Evolutionary conservation across 352 stramenopile genomes (phyloP).

Genomic region (Globisporangium cederbergense): DNA sequence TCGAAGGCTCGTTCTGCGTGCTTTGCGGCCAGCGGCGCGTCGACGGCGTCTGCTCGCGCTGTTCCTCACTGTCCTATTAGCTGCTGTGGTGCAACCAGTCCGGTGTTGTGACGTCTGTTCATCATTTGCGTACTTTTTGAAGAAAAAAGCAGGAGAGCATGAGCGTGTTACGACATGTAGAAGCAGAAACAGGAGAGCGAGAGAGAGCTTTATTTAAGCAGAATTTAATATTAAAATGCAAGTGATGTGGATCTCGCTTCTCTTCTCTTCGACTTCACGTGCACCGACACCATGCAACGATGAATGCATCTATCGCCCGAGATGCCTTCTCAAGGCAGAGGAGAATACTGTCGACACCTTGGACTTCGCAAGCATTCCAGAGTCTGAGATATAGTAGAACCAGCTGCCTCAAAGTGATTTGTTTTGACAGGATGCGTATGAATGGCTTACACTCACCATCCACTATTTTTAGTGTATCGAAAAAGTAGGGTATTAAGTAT

Average conservation of each 20-base stretch:
- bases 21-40: constrained; percentile 40
- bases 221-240: constrained; percentile 13
- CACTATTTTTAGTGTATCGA: not conserved
- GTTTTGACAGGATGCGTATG: not conserved
- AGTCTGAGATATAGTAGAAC: not conserved
- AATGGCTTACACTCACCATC: not conserved
- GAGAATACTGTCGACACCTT: no score
- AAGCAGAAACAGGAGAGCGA: constrained; percentile 1
- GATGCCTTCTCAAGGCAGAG: no score
- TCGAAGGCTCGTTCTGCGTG: constrained; percentile 50
- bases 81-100: no score
- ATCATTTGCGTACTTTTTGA: not conserved
- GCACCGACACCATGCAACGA: no score
- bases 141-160: not conserved
- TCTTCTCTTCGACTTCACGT: no score
- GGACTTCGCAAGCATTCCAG: no score
- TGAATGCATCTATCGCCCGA: no score
- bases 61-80: constrained; percentile 12
- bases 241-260: not conserved
- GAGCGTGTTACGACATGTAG: not conserved
- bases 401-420: not conserved
- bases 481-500: not conserved
- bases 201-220: constrained; percentile 11
- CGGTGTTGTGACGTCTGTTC: not conserved
- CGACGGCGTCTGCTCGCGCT: constrained; percentile 40